phyloP scores from a whole-genome alignment of 78 protist species.

The Polysphondylium violaceum region DNA sequence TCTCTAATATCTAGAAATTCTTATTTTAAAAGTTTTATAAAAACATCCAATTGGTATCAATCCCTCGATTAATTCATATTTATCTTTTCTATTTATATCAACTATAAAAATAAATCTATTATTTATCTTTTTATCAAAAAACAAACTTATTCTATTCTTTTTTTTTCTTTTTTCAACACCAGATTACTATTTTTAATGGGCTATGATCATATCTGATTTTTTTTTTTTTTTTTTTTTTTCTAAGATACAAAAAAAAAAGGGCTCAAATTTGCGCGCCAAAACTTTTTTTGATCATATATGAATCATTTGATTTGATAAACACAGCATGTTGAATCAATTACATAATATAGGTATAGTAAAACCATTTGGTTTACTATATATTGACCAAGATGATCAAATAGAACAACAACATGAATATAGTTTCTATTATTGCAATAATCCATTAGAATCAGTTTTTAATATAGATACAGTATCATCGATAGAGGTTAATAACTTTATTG shows the following conservation, averaged over 20 bases:
- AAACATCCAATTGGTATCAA: too few relatives aligned
- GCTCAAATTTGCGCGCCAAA: neutral
- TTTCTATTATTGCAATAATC: neutral
- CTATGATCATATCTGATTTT: neutral
- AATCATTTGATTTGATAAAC: neutral
- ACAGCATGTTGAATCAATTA: neutral
- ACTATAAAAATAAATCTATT: too few relatives aligned
- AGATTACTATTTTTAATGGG: too few relatives aligned
- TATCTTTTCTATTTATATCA: too few relatives aligned
- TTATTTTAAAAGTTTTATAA: too few relatives aligned
- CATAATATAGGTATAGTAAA: conserved; percentile 17
- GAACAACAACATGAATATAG: neutral
- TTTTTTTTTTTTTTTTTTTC: neutral
- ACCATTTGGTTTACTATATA: conserved; percentile 42
- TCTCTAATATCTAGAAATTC: too few relatives aligned
- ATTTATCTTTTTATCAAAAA: too few relatives aligned
- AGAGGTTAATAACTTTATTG: neutral
- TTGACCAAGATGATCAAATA: neutral
- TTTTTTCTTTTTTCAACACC: too few relatives aligned
- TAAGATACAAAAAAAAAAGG: neutral
- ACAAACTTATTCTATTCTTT: too few relatives aligned
- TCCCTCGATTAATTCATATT: too few relatives aligned
- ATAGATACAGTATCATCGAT: neutral
- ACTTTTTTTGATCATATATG: neutral
- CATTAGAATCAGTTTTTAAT: conserved; percentile 19